A percentile compares a stretch with the other conserved stretches of the same genome.
These are phyloP conservation scores for Heimioporus sp. DNA, from an alignment of 768 basidiomycete species.

Conservation along the genomic window DNA sequence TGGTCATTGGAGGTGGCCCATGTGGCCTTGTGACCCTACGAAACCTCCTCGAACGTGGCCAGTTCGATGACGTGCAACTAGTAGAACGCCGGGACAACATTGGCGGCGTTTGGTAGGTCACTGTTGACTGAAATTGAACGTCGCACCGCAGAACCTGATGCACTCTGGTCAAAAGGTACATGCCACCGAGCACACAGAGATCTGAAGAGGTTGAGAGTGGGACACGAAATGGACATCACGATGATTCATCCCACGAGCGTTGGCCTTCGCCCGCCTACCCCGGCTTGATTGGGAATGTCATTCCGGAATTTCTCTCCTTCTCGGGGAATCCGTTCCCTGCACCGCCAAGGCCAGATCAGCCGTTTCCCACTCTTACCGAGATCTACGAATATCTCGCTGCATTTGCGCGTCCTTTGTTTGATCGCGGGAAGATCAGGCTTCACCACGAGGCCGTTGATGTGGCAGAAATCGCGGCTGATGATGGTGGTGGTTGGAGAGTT, in stretches of 20 bases:
- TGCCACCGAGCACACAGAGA: background rate
- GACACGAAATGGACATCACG: background rate
- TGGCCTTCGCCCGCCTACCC: slow-evolving; percentile 52
- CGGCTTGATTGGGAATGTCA: slow-evolving; percentile 48
- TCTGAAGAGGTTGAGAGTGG: too few species aligned
- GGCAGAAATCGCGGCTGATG: slow-evolving; percentile 30
- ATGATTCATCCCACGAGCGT: slow-evolving; percentile 3
- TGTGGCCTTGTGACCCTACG: slow-evolving; percentile 48
- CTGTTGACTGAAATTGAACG: too few species aligned
- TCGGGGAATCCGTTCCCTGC: slow-evolving; percentile 29
- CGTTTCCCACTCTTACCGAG: slow-evolving; percentile 29
- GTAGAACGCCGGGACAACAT: slow-evolving; percentile 45
- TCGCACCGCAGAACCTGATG: too few species aligned
- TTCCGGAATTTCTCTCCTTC: slow-evolving; percentile 39
- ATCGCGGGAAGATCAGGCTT: slow-evolving; percentile 36
- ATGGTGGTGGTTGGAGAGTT: slow-evolving; percentile 39
- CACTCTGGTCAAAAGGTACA: slow-evolving; percentile 11
- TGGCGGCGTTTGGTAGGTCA: slow-evolving; percentile 48
- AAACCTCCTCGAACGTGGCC: slow-evolving; percentile 42
- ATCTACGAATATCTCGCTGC: slow-evolving; percentile 26
- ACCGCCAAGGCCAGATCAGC: slow-evolving; percentile 21
- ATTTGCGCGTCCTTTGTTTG: slow-evolving; percentile 25
- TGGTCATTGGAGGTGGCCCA: slow-evolving; percentile 49
- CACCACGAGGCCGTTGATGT: slow-evolving; percentile 40
- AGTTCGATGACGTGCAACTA: slow-evolving; percentile 42